phyloP scores from a whole-genome alignment of 2,329 filamentous ascomycete species.

The Phialophora tarda region DNA sequence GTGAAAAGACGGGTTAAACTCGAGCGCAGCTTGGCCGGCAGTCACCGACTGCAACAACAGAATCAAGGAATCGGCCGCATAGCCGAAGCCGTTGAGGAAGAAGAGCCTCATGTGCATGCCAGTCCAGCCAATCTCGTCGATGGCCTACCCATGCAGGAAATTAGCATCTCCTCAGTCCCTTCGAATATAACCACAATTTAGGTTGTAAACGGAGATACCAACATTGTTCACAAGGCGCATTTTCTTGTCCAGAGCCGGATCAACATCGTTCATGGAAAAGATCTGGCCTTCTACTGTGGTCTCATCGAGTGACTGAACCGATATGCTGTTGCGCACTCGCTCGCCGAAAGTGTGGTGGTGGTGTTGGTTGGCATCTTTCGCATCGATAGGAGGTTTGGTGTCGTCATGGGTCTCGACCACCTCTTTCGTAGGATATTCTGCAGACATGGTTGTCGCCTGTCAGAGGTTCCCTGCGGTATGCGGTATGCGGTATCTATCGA shows the following conservation, averaged over 20 bases:
- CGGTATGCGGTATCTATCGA: not conserved
- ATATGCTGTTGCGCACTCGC: slow-evolving; percentile 33
- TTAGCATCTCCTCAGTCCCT: not conserved
- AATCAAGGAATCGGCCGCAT: slow-evolving; percentile 49
- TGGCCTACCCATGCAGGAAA: slow-evolving; percentile 37
- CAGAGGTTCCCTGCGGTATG: not conserved
- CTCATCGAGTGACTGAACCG: slow-evolving; percentile 24
- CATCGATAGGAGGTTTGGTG: not conserved
- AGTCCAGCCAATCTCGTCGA: slow-evolving; percentile 67
- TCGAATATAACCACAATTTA: not conserved
- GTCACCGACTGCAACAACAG: slow-evolving; percentile 37
- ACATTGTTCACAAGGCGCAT: slow-evolving; percentile 48
- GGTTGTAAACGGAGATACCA: not conserved
- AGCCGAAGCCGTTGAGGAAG: slow-evolving; percentile 66
- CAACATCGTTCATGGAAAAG: slow-evolving; percentile 42
- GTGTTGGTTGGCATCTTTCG: slow-evolving; percentile 16
- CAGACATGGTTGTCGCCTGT: slow-evolving; percentile 16
- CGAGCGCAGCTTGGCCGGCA: slow-evolving; percentile 34
- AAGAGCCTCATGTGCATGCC: slow-evolving; percentile 65
- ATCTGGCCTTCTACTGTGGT: slow-evolving; percentile 35
- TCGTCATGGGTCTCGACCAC: slow-evolving; percentile 12
- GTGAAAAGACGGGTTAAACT: slow-evolving; percentile 35
- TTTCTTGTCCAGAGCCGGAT: slow-evolving; percentile 49
- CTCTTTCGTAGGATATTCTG: slow-evolving; percentile 20
- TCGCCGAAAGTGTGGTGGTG: slow-evolving; percentile 17